Base-by-base conservation (phyloP, 345 rosid species). In the Anacardium occidentale region DNA sequence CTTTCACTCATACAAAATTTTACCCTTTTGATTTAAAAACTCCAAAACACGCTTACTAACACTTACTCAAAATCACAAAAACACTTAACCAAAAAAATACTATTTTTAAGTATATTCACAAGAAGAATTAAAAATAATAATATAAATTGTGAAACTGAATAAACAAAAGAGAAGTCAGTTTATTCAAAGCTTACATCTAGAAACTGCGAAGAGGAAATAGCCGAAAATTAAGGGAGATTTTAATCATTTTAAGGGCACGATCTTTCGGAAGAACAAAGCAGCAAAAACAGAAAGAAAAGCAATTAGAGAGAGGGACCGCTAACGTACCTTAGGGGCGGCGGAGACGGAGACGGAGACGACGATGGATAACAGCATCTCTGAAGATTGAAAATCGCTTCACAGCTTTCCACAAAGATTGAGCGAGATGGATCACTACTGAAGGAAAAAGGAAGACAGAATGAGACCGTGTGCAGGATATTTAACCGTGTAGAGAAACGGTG, bases 1-100 rank as follows among this genome's bases (percentile, higher is more conserved):
- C 13, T 34, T 11, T 15, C 5, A 53, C 34, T 53, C 22, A 45
- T 20, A 24, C 45, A 34, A 20, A 21, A 54, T 3, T 37, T 68
- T 12, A 20, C 29, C 13, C 50, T 21, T 6, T 13, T 0, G 42
- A 45, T 34, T 34, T 34, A 4, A n/a, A 53, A 20, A 34, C 34
- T 7, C 13, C 26, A 13, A 18, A 34, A 18, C 20, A 51, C 2
- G 17, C 40, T 22, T 66, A 66, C 58, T 12, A 20, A 32, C 34
- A 67, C 17, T 37, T 37, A 54, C 72, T 37, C 21, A 9, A 32
- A 68, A 68, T 54, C 24, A 55, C 51, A 37, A 20, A 9, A 68
- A 0, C 22, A 7, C 26, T 32, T 17, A 22, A 21, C n/a, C n/a
- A n/a, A n/a, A 8, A 14, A 25, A 64, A 4, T 20, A 48, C 42